A percentile compares a stretch with the other conserved stretches of the same genome.
Conservation (phyloP, 108 stramenopile species). For the Mediolabrus comicus region DNA sequence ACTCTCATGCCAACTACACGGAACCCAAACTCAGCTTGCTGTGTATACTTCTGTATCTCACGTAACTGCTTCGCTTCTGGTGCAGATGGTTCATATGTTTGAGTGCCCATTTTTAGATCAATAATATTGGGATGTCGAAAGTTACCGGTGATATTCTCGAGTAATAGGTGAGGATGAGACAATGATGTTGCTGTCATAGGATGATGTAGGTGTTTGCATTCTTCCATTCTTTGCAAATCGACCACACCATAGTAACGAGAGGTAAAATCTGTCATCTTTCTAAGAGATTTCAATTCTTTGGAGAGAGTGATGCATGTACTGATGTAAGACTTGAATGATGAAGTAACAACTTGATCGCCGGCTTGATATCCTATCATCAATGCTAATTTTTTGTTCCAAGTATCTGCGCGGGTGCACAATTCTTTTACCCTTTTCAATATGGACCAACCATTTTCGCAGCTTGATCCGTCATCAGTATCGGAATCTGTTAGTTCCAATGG, state of each 20-base stretch:
- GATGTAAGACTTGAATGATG: conserved; percentile 7
- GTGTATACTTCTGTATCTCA: conserved; percentile 72
- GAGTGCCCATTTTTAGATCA: conserved; percentile 86
- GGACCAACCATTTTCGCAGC: background rate
- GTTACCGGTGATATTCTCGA: conserved; percentile 56
- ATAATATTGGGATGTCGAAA: conserved; percentile 74
- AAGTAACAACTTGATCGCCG: conserved; percentile 26
- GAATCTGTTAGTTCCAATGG: conserved; percentile 5
- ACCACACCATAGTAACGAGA: conserved; percentile 68
- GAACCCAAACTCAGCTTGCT: conserved; percentile 75
- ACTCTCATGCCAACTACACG: conserved; percentile 80
- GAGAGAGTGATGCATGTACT: conserved; percentile 34
- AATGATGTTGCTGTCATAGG: conserved; percentile 3
- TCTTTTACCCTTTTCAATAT: background rate
- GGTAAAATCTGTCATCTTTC: conserved; percentile 48
- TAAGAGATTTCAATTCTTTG: conserved; percentile 51
- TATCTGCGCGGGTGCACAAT: background rate
- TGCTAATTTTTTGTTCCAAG: background rate
- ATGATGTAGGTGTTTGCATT: background rate
- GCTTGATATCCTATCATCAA: conserved; percentile 14
- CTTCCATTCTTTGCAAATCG: conserved; percentile 1
- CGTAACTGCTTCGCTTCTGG: conserved; percentile 57
- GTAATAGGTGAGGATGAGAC: conserved; percentile 53
- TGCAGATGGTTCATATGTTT: conserved; percentile 80
- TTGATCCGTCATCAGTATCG: background rate